Base-by-base conservation (phyloP, 768 basidiomycete species). In the Mycena pura region DNA sequence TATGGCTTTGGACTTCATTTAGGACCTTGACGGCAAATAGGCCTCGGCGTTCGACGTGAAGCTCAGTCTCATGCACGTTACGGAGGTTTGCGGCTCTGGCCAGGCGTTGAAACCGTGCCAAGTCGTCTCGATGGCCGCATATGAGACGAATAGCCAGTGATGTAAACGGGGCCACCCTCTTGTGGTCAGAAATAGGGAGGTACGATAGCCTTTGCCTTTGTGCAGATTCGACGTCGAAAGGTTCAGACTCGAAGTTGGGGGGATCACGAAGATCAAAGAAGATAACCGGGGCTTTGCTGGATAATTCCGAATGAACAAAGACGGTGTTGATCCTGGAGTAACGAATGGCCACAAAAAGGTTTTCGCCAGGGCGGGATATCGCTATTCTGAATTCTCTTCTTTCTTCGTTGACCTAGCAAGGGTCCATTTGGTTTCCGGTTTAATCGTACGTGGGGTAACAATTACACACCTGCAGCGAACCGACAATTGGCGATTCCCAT, bases 111-210 rank as follows among this genome's bases (percentile, higher is more conserved):
- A 87, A 86, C 13, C 57, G 67, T 0, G 38, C 28, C 28, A 85
- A 50, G 40, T 81, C 81, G 1, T 46, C 28, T 5, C 29, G 17
- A 5, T 72, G 73, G 14, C 39, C 40, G 65, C 83, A 86, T 15
- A 85, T 73, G 7, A 89, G 66, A 21, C 87, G 83, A 27, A 88
- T 68, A 6, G 78, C 79, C 11, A 80, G 69, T n/a, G 86, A 86
- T 5, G 80, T 74, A 63, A 80, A 89, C 0, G 86, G 82, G 1
- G 79, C 79, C 10, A 85, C 76, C 6, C 74, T 72, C 19, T 71
- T 69, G 63, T 86, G 85, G 39, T 74, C 74, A 17, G 63, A 54
- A 34, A 79, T 72, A 6, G 77, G 79, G 32, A 87, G 74, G 48
- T 67, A 69, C 1, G 80, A 69, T 5, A 81, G 69, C 44, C 81